phyloP scores from a whole-genome alignment of 148 eudicot genomes.

The Nyssa sinensis region DNA sequence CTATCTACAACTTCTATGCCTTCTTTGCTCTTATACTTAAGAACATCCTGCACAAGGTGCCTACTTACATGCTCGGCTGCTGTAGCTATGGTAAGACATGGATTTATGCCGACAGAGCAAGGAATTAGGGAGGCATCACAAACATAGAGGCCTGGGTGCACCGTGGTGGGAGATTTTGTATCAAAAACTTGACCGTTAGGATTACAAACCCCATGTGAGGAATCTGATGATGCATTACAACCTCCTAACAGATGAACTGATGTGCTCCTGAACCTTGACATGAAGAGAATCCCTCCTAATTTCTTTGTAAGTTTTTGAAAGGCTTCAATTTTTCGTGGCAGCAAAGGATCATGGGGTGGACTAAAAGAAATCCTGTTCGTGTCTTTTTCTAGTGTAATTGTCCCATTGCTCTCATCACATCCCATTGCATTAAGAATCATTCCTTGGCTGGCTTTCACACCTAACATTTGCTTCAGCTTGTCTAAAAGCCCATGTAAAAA shows the following conservation, averaged over 20 bases:
- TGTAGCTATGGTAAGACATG: conserved; percentile 33
- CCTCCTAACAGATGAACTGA: conserved; percentile 44
- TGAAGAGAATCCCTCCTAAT: conserved; percentile 33
- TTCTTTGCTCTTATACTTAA: conserved; percentile 11
- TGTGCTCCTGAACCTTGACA: conserved; percentile 35
- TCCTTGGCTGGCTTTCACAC: conserved; percentile 17
- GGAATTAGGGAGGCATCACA: conserved; percentile 42
- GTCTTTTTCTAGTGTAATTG: conserved; percentile 26
- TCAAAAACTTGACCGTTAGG: conserved; percentile 37
- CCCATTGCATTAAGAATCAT: conserved; percentile 42
- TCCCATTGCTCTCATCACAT: conserved; percentile 30
- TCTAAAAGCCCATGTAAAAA: conserved; percentile 26
- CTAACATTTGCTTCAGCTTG: conserved; percentile 17
- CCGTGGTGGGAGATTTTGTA: conserved; percentile 6
- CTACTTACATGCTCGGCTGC: conserved; percentile 30
- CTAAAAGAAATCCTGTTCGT: conserved; percentile 14
- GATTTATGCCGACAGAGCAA: conserved; percentile 38
- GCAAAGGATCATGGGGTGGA: conserved; percentile 28
- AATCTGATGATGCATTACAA: conserved; percentile 36
- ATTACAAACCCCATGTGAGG: conserved; percentile 34
- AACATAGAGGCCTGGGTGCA: conserved; percentile 30
- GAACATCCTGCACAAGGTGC: conserved; percentile 25
- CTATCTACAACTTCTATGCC: neutral
- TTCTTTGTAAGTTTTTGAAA: conserved; percentile 31
- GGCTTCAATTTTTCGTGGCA: conserved; percentile 28